Percentiles rank a stretch among this genome's conserved stretches.
Conservation (phyloP, 2,329 filamentous ascomycete species). For the Sordariomycetes sp. region DNA sequence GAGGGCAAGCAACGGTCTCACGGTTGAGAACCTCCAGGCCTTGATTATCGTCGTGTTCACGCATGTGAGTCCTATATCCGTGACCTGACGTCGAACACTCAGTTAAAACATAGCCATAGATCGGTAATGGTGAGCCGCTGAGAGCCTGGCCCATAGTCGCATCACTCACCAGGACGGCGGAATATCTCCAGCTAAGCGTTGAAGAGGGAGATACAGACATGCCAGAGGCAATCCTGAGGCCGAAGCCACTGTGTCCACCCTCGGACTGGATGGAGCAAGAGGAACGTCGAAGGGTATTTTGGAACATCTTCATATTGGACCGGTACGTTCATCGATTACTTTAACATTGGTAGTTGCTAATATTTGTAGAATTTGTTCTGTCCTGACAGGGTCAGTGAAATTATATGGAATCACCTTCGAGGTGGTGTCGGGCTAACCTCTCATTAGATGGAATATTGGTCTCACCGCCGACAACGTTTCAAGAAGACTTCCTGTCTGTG, state of each 20-base stretch:
- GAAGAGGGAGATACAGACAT: conserved; percentile 10
- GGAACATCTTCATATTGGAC: conserved; percentile 21
- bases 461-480: conserved; percentile 20
- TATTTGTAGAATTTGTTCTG: not conserved
- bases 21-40: conserved; percentile 25
- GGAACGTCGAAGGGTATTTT: conserved; percentile 20
- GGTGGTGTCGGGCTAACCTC: too few species aligned
- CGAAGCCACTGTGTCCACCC: conserved; percentile 17
- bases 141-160: conserved; percentile 19
- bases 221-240: conserved; percentile 11
- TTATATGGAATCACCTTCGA: too few species aligned
- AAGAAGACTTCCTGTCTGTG: conserved; percentile 23
- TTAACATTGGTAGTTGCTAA: not conserved
- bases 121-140: conserved; percentile 15
- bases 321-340: conserved; percentile 6
- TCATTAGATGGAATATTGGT: conserved; percentile 24
- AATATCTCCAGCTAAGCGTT: conserved; percentile 18
- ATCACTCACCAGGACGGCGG: conserved; percentile 18
- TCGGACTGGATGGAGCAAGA: conserved; percentile 21
- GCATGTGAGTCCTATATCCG: conserved; percentile 17
- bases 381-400: too few species aligned
- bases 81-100: not conserved
- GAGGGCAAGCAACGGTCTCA: conserved; percentile 20
- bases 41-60: conserved; percentile 26
- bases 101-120: conserved; percentile 12